Evolutionary conservation across 1,139 yeast species (phyloP), one percentile per base, ranked within the genome.

Genomic region (Candida pseudocylindracea): DNA sequence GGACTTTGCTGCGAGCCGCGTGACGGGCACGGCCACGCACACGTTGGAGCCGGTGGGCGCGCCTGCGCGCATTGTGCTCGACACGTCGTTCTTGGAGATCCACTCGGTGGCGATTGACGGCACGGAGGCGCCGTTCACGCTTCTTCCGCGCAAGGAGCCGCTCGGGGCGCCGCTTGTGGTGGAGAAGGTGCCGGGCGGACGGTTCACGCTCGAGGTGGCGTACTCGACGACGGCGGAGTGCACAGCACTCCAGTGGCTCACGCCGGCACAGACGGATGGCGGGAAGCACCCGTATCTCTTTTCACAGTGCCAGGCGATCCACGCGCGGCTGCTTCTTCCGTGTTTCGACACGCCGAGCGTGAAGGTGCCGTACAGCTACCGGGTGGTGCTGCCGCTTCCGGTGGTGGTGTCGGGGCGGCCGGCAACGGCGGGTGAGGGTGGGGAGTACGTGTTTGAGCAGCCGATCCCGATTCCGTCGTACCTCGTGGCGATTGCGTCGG

Each of bases 261-360:
- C 66, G 32, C 73, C 76, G 30, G 72, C 67, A 34, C 80, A 74
- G 42, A 79, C 93, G n/a, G 74, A 73, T 34, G 92, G 88, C 26
- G 64, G 68, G 41, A 56, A 53, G 29, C 60, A 63, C 13, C 91
- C 92, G 3, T 78, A 80, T 49, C 62, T 83, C 42, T 83, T 81
- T 50, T 79, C 93, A 26, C 94, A 83, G 52, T 70, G 92, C 48
- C 93, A 83, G 54, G 81, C 94, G 28, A 80, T 78, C 39, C 94
- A 83, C 46, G 91, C 93, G 13, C 64, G 95, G 47, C 70, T 92
- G 20, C 60, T 83, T 43, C 73, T 76, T 54, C 94, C 95, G 2
- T 78, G 85, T 44, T 83, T 83, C 48, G 95, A 83, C 50, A 81
- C 94, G 0, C 94, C 95, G 3, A 65, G 91, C 1, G 63, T 79